Base-by-base conservation (phyloP, 2,329 filamentous ascomycete species). In the Ophiostoma australiae region DNA sequence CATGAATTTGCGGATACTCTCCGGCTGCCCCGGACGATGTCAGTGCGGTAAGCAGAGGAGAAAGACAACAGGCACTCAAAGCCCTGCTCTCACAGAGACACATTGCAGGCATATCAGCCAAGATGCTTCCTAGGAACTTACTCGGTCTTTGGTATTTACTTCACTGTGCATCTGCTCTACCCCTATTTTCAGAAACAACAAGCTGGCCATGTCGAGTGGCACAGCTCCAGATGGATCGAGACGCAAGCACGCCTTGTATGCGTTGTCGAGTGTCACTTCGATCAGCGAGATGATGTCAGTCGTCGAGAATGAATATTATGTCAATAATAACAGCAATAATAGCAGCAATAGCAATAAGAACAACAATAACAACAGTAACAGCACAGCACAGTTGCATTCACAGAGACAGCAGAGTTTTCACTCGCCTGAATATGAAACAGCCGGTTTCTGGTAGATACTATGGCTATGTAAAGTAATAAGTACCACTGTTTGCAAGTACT, bases 371-470 rank as follows among this genome's bases (percentile, higher is more conserved):
- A 39, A 39, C 37, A 39, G 11, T 39, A 39, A 48, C 20, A 48
- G 4, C 41, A 44, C 41, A 44, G 20, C 23, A 58, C 52, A 58
- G 52, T 58, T 58, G 52, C 52, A 58, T 58, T 27, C n/a, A 58
- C 17, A 23, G 31, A 27, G 4, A 58, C 10, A 31, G 52, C 52
- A 58, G 52, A 58, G 52, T 31, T 31, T 58, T 58, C 52, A 13
- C 52, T 58, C 52, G 52, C 52, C 52, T 58, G 52, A 15, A 58
- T 58, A 58, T 58, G 52, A 58, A 58, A 58, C 52, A 58, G 52
- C 52, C 52, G 52, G 52, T 11, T 23, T 58, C 52, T 58, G 11
- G n/a, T 11, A 20, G 13, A 55, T 48, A 48, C n/a, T 55, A 2
- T 23, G 2, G 44, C 44, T 48, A 8, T 55, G 7, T 1, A 8